phyloP scores from a whole-genome alignment of 768 basidiomycete genomes.

The Leucosporidium yakuticum region DNA sequence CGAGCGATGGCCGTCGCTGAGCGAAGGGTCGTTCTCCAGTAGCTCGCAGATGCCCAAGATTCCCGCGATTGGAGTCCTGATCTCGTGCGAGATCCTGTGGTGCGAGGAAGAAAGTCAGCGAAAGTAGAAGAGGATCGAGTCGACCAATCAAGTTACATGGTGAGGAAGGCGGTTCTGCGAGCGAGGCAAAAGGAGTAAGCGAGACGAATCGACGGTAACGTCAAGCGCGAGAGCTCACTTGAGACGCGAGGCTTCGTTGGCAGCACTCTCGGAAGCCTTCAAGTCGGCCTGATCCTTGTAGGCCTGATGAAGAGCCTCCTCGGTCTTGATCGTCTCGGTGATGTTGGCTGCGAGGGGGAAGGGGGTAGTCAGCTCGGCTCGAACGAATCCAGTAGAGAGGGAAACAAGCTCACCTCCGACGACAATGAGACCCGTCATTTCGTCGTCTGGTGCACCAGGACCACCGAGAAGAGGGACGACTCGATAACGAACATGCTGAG shows the following conservation, averaged over 20 bases:
- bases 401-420: too few species aligned
- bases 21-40: conserved; percentile 14
- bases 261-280: conserved; percentile 26
- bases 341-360: conserved; percentile 13
- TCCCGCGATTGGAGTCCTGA: conserved; percentile 30
- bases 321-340: conserved; percentile 18
- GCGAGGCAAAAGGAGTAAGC: neutral
- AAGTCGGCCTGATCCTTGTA: conserved; percentile 14
- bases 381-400: too few species aligned
- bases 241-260: conserved; percentile 31
- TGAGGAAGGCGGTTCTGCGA: conserved; percentile 28
- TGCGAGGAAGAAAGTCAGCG: neutral
- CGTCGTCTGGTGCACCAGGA: too few species aligned
- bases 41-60: conserved; percentile 35
- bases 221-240: conserved; percentile 13
- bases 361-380: too few species aligned
- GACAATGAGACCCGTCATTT: too few species aligned
- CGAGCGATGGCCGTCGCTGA: neutral
- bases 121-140: neutral
- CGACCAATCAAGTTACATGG: neutral
- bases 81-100: conserved; percentile 34
- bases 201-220: too few species aligned
- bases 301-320: conserved; percentile 10
- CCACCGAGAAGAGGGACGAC: neutral
- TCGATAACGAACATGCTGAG: neutral